Conservation (phyloP, 2,329 filamentous ascomycete species). For the Diaporthe sp. region DNA sequence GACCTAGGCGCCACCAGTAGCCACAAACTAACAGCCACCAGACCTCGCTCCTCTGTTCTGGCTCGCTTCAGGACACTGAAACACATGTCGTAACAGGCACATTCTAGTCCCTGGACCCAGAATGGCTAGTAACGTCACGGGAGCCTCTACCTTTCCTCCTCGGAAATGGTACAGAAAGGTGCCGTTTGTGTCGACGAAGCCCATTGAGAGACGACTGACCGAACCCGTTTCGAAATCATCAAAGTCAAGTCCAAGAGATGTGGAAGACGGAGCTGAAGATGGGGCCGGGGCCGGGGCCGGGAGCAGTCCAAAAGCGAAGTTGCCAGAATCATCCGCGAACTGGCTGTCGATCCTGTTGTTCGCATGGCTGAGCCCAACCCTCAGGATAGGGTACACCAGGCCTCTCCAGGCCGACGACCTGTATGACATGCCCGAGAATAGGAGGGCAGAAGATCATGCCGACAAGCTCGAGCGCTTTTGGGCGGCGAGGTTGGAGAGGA, state of each 20-base stretch:
- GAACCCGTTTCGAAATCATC: conserved; percentile 15
- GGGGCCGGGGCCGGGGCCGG: conserved; percentile 16
- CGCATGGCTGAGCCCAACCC: conserved; percentile 38
- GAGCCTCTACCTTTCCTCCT: conserved; percentile 40
- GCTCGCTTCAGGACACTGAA: conserved; percentile 19
- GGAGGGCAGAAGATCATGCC: conserved; percentile 37
- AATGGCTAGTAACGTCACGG: conserved; percentile 40
- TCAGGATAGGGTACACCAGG: conserved; percentile 38
- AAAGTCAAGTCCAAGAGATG: conserved; percentile 1
- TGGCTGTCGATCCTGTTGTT: conserved; percentile 39
- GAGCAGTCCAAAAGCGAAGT: conserved; percentile 23
- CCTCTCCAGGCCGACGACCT: conserved; percentile 41
- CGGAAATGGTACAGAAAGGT: conserved; percentile 46
- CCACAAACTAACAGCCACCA: conserved; percentile 5
- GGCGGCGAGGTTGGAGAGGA: conserved; percentile 34
- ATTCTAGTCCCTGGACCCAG: conserved; percentile 13
- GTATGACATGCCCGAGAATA: conserved; percentile 32
- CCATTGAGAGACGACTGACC: conserved; percentile 38
- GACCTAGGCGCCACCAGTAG: conserved; percentile 12
- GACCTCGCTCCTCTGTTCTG: conserved; percentile 18
- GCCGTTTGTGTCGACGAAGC: conserved; percentile 42
- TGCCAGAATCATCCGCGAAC: conserved; percentile 38
- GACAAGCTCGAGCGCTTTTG: conserved; percentile 38
- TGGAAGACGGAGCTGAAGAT: conserved; percentile 2
- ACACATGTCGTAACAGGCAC: conserved; percentile 18